phyloP scores from a whole-genome alignment of 78 protist species.

The Dictyostelium brefeldianum region DNA sequence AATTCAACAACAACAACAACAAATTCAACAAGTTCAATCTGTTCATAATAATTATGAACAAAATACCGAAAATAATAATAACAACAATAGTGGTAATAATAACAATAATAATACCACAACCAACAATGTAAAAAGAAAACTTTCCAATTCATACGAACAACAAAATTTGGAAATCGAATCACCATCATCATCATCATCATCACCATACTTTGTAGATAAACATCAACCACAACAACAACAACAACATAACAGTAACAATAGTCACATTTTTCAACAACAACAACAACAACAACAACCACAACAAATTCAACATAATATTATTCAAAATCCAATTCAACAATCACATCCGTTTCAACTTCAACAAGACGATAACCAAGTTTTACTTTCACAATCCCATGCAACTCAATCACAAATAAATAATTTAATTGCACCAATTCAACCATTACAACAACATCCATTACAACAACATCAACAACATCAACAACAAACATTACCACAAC shows the following conservation, averaged over 20 bases:
- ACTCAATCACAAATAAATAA: background rate
- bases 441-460: conserved; percentile 1
- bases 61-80: background rate
- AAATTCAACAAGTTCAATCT: conserved; percentile 10
- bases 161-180: conserved; percentile 4
- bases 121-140: conserved; percentile 21
- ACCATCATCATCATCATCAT: background rate
- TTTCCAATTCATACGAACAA: conserved; percentile 15
- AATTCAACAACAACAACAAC: conserved; percentile 34
- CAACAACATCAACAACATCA: conserved; percentile 46
- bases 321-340: background rate
- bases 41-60: background rate
- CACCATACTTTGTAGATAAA: conserved; percentile 1
- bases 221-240: background rate
- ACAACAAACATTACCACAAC: conserved; percentile 13
- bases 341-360: background rate
- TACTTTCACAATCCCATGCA: background rate
- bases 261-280: background rate
- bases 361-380: background rate
- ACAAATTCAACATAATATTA: conserved; percentile 5
- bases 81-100: background rate
- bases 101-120: background rate
- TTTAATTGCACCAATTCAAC: background rate
- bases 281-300: conserved; percentile 13
- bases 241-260: background rate